Base-by-base conservation (phyloP, 202 grass and related monocot species). In the Setaria viridis region DNA sequence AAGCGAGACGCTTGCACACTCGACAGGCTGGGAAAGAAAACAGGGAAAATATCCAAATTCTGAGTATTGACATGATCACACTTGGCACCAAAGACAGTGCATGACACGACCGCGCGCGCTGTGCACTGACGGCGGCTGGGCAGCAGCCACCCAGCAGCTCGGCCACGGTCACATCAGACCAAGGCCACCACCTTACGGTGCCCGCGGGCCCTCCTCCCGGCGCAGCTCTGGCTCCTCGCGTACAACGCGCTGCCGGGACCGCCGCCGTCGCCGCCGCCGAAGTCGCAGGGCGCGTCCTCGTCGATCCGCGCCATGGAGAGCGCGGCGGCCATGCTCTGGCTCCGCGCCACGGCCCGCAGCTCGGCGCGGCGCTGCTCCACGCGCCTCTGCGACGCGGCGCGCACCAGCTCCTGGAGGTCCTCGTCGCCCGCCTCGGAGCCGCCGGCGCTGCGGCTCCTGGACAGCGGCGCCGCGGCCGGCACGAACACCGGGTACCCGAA, bases 261-360 rank as follows among this genome's bases (percentile, higher is more conserved):
- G 1, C 2, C 42, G 2, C 3, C 78, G 37, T 2, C 16, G 4
- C 21, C 70, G 1, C 1, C 42, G 3, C 54, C 65, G 82, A 94
- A 91, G 47, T 97, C 92, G 76, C 67, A 82, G 50, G 94, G 90
- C n/a, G 50, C 66, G 83, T 93, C 91, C 89, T 97, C 94, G 62
- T 94, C 89, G 58, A 97, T 97, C 67, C 85, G 64, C 83, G 85
- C 80, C 65, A 97, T 91, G 77, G 89, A 80, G 4, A 84, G 54
- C 46, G 74, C 79, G 16, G 72, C 87, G 16, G 80, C 89, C 59
- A 87, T 68, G 79, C 94, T 94, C 79, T 88, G 88, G 81, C 94
- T 92, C 85, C 92, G 87, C 1, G 85, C 83, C 74, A 88, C 85
- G 29, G 86, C 78, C 51, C 63, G 57, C 69, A 56, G 81, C 76